Base-by-base conservation (phyloP, 805 yeast genomes). In the Metschnikowia lochheadii region DNA sequence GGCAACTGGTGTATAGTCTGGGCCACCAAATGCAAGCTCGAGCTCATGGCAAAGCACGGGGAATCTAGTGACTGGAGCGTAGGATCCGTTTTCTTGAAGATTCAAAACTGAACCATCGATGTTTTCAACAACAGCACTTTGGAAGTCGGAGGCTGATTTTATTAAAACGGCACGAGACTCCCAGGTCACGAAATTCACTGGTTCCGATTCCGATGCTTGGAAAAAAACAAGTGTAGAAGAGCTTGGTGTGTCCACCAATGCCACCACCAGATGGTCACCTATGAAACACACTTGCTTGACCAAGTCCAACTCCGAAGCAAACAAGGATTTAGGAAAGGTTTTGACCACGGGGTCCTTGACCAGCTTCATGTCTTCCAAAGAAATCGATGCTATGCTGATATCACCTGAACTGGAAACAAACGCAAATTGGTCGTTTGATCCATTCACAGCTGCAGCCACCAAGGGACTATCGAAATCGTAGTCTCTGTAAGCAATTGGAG, bases 401-500 rank as follows among this genome's bases (percentile, higher is more conserved):
- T 67, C 63, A 41, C 56, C 58, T n/a, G 67, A 60, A 50, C 79
- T 73, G 0, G 85, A 76, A 36, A 86, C 65, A 0, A 81, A 76
- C 0, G 88, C 91, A 59, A 80, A 79, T 3, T 63, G 56, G 47
- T 77, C 79, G 64, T 86, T 89, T 10, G 81, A 72, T 46, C 76
- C 66, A 53, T 84, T 80, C 4, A 83, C 79, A 0, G 96, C 86
- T 40, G 81, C 79, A 60, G 86, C 89, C 18, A 76, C 64, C 6
- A 89, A 81, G 50, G 80, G 80, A 1, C 70, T 73, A 1, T 51
- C 55, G 11, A 82, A 69, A 8, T 77, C 80, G 46, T 89, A 66
- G 44, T 83, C 87, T 51, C 95, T 77, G 62, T 78, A 85, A 21
- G 88, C 78, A 63, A 89, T 82, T 40, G 99, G 99, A 0, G 99